Conservation (phyloP, 371 early-diverging fungal species). For the Rhizopus delemar region DNA sequence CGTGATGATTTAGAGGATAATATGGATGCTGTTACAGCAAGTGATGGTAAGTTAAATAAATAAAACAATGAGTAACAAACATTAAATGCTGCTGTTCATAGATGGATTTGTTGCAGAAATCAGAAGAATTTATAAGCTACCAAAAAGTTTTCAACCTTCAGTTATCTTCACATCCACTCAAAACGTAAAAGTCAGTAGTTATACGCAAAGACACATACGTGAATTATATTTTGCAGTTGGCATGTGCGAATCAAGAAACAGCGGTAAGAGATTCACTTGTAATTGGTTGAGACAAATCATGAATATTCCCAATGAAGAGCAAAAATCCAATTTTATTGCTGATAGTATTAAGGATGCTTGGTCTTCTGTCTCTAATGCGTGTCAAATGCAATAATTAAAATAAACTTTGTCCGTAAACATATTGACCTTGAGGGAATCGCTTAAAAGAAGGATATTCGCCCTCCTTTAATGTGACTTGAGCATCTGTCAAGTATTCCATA, state of each 20-base stretch:
- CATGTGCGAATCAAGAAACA: constrained; percentile 51
- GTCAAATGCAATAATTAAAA: constrained; percentile 40
- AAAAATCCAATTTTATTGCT: constrained; percentile 43
- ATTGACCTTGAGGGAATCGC: constrained; percentile 36
- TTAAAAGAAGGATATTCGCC: constrained; percentile 24
- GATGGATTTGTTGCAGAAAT: constrained; percentile 57
- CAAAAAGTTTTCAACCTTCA: constrained; percentile 49
- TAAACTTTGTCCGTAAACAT: constrained; percentile 11
- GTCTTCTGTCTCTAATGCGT: constrained; percentile 38
- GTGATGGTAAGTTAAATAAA: constrained; percentile 28
- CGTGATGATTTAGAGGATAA: constrained; percentile 60
- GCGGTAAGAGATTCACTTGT: constrained; percentile 54
- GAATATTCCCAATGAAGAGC: constrained; percentile 39
- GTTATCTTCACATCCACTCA: constrained; percentile 58
- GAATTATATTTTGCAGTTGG: constrained; percentile 58
- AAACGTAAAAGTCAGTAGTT: constrained; percentile 49
- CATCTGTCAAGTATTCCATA: constrained; percentile 37
- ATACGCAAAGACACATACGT: constrained; percentile 55
- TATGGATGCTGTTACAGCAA: constrained; percentile 57
- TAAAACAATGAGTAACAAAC: not conserved
- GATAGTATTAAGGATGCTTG: constrained; percentile 45
- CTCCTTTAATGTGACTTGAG: constrained; percentile 11
- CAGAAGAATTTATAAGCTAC: constrained; percentile 43
- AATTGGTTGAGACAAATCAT: constrained; percentile 57
- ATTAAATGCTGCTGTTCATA: not conserved